A percentile compares a stretch with the other conserved stretches of the same genome.
phyloP scores from a whole-genome alignment of 371 early-diverging fungal species.

The Apophysomyces variabilis region DNA sequence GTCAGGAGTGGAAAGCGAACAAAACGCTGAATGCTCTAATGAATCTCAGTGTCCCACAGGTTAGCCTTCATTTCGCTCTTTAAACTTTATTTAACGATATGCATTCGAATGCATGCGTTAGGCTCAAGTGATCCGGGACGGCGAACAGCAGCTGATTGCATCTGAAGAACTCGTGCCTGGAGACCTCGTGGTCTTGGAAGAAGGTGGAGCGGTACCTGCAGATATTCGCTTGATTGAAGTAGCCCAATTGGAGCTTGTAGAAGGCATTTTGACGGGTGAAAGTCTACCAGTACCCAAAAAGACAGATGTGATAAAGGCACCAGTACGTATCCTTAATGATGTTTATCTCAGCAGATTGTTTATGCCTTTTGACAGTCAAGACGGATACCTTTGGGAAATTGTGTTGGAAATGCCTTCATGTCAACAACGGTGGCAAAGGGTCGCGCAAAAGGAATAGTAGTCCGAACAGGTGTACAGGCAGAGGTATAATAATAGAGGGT shows the following conservation, averaged over 20 bases:
- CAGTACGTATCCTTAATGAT: constrained; percentile 23
- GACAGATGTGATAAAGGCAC: constrained; percentile 46
- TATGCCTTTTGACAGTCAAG: constrained; percentile 43
- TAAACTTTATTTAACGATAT: not conserved
- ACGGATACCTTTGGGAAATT: constrained; percentile 71
- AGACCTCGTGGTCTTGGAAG: constrained; percentile 86
- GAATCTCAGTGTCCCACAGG: constrained; percentile 81
- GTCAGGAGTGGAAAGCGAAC: constrained; percentile 91
- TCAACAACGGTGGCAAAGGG: constrained; percentile 74
- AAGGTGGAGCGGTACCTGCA: constrained; percentile 91
- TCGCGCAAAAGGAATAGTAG: constrained; percentile 79
- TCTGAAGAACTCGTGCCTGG: constrained; percentile 86
- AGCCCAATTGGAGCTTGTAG: constrained; percentile 84
- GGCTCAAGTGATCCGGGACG: constrained; percentile 84
- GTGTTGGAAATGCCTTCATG: constrained; percentile 76
- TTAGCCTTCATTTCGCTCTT: constrained; percentile 29
- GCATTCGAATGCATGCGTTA: constrained; percentile 52
- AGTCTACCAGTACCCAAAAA: constrained; percentile 76
- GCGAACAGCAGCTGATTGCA: constrained; percentile 69
- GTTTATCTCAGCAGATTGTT: constrained; percentile 47
- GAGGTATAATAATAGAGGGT: constrained; percentile 65
- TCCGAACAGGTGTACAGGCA: constrained; percentile 78
- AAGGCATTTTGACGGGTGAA: constrained; percentile 89
- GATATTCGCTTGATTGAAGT: constrained; percentile 87
- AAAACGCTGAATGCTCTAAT: constrained; percentile 89